Evolutionary conservation across 176 grass and related monocot species (phyloP).

Genomic region (Leersia perrieri): DNA sequence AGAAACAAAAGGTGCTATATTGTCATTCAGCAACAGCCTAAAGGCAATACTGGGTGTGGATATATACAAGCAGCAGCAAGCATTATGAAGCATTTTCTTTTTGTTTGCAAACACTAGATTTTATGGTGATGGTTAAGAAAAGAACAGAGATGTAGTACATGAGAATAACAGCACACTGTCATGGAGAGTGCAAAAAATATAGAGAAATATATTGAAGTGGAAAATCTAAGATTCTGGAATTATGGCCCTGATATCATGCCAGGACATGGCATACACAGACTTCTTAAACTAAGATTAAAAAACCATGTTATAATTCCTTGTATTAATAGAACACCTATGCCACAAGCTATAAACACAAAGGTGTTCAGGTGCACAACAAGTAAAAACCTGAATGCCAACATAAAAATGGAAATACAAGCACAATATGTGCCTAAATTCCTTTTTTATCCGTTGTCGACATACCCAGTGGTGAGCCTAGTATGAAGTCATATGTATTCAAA

Average conservation of each 20-base stretch:
- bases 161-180: neutral
- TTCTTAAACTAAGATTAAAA: neutral
- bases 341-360: neutral
- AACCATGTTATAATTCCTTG: neutral
- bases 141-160: neutral
- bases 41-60: neutral
- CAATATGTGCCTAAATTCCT: neutral
- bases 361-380: neutral
- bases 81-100: neutral
- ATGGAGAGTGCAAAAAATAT: neutral
- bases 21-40: neutral
- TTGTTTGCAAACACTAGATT: neutral
- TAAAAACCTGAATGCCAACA: neutral
- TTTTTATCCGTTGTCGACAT: neutral
- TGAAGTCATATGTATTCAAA: too few relatives aligned
- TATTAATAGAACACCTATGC: neutral
- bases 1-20: constrained; percentile 4
- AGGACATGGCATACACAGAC: neutral
- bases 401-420: neutral
- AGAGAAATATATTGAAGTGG: neutral
- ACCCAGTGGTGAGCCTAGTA: too few relatives aligned
- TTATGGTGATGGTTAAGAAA: neutral
- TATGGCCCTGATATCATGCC: neutral
- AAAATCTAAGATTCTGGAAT: neutral
- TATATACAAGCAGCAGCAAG: neutral